These are phyloP conservation scores for Draba incana DNA, from an alignment of 345 rosid species.

Conservation along the genomic window DNA sequence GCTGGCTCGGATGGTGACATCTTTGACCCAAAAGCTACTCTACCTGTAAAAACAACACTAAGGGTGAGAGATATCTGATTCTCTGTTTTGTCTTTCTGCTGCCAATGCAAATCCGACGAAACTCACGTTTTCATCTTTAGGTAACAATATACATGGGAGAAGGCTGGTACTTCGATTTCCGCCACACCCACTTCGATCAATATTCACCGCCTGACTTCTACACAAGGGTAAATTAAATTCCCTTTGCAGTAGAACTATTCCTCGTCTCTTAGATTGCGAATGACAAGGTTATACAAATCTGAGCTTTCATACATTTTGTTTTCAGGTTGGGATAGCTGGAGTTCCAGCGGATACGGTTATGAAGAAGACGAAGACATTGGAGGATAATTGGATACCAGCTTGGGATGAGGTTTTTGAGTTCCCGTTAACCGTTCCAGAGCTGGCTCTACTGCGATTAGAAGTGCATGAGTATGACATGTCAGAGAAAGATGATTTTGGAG, in stretches of 20 bases:
- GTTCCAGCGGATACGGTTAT: constrained; percentile 68
- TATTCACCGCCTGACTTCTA: constrained; percentile 47
- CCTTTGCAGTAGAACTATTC: neutral
- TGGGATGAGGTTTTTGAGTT: constrained; percentile 89
- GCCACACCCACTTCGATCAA: constrained; percentile 44
- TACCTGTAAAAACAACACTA: constrained; percentile 43
- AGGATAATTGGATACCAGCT: constrained; percentile 78
- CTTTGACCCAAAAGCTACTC: constrained; percentile 62
- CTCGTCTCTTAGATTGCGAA: constrained; percentile 9
- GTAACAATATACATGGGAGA: constrained; percentile 49
- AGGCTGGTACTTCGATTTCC: constrained; percentile 47
- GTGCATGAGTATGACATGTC: constrained; percentile 95
- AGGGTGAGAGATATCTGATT: constrained; percentile 32
- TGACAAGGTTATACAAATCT: neutral
- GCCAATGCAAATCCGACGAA: neutral
- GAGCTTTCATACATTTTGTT: neutral
- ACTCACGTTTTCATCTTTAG: neutral
- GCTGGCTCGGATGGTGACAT: constrained; percentile 47
- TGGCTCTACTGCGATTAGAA: constrained; percentile 75
- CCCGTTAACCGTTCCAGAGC: constrained; percentile 79
- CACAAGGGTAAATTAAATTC: constrained; percentile 32
- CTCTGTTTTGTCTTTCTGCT: neutral
- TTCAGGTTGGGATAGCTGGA: constrained; percentile 88
- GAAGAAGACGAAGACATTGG: constrained; percentile 82
- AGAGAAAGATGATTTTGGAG: constrained; percentile 90